Percentiles rank a stretch among this genome's conserved stretches.
Evolutionary conservation across 1,139 yeast species (phyloP).

Genomic region (Yamadazyma oceani): DNA sequence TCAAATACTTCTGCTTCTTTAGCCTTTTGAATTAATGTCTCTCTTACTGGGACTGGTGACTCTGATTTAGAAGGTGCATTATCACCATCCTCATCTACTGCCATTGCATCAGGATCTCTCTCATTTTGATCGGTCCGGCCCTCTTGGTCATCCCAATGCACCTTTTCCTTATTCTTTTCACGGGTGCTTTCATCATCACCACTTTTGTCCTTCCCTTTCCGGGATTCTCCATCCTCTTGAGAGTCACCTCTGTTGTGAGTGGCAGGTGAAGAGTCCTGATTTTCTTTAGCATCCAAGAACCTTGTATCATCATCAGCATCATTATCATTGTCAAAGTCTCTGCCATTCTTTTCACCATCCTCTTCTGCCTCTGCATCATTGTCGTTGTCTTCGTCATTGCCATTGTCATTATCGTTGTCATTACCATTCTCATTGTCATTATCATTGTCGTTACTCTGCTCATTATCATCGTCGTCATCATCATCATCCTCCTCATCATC

Average conservation of each 20-base stretch:
- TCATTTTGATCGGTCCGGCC: too few relatives aligned
- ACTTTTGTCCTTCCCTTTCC: too few relatives aligned
- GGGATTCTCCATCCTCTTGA: too few relatives aligned
- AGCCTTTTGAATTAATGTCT: slow-evolving; percentile 43
- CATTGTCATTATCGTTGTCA: slow-evolving; percentile 17
- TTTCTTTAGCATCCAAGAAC: slow-evolving; percentile 23
- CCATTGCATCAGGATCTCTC: background rate
- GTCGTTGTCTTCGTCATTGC: slow-evolving; percentile 17
- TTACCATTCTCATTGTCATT: slow-evolving; percentile 18
- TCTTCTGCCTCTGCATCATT: slow-evolving; percentile 17
- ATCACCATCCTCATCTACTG: background rate
- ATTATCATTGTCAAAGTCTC: slow-evolving; percentile 19
- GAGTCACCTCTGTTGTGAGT: slow-evolving; percentile 4
- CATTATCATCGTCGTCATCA: slow-evolving; percentile 17
- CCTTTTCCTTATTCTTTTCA: slow-evolving; percentile 23
- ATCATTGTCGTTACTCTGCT: slow-evolving; percentile 15
- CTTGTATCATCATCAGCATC: slow-evolving; percentile 18
- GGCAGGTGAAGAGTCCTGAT: slow-evolving; percentile 4
- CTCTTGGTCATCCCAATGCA: slow-evolving; percentile 6
- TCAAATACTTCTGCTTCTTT: slow-evolving; percentile 51
- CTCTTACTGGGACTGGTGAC: slow-evolving; percentile 25
- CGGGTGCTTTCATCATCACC: slow-evolving; percentile 17
- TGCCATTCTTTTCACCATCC: slow-evolving; percentile 9
- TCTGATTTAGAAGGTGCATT: background rate
- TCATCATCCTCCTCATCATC: slow-evolving; percentile 19